Evolutionary conservation across 1,284 basidiomycete genomes (phyloP).

Genomic region (Hymenochaete sp.): DNA sequence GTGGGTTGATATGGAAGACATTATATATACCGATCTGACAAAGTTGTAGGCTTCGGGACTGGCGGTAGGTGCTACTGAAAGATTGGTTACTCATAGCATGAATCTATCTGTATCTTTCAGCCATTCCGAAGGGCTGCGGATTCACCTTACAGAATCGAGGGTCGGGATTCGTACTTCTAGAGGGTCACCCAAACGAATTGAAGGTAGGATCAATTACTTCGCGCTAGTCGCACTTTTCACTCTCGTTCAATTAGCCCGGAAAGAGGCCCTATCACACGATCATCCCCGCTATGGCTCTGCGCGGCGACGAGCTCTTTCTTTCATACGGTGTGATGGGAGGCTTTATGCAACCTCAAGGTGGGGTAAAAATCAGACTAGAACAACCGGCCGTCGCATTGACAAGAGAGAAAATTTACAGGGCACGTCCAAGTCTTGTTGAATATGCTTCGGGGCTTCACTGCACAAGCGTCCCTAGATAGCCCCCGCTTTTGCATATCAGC

Average conservation of each 20-base stretch:
- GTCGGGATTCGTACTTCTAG: constrained; percentile 69
- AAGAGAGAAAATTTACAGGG: constrained; percentile 37
- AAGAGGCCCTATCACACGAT: constrained; percentile 96
- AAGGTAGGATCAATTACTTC: constrained; percentile 32
- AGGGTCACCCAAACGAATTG: constrained; percentile 78
- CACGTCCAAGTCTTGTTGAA: constrained; percentile 93
- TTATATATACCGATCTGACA: too few species aligned
- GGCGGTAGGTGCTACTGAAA: constrained; percentile 36
- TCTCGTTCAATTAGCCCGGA: constrained; percentile 22
- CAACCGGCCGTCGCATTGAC: constrained; percentile 1
- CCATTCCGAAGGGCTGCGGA: constrained; percentile 86
- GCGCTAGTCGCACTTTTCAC: not conserved
- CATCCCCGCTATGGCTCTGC: constrained; percentile 84
- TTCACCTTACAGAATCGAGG: constrained; percentile 96
- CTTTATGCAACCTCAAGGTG: constrained; percentile 76
- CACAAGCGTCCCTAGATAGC: constrained; percentile 83
- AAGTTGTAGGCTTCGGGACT: constrained; percentile 71
- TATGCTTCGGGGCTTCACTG: constrained; percentile 76
- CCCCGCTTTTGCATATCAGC: constrained; percentile 94
- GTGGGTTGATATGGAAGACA: constrained; percentile 38
- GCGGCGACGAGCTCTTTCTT: constrained; percentile 77
- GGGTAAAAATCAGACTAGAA: not conserved
- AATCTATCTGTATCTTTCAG: constrained; percentile 29
- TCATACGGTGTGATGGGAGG: constrained; percentile 92
- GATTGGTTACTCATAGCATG: not conserved